Conservation (phyloP, 331 rosid species). For the Ulmus americana region DNA sequence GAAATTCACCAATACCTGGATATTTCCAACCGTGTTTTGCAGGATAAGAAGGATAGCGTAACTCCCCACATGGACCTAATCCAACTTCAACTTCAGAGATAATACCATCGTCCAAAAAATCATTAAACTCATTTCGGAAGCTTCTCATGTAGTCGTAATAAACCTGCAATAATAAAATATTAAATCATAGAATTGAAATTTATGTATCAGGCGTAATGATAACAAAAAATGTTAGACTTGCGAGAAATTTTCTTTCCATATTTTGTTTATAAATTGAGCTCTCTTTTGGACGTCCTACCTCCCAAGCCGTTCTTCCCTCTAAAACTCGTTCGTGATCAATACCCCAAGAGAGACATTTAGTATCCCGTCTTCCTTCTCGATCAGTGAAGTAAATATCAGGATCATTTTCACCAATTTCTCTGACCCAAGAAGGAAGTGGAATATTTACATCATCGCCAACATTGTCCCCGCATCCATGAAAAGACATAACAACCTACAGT, state of each 20-base stretch:
- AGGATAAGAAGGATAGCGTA: constrained; percentile 79
- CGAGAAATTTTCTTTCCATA: no score
- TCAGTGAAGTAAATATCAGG: constrained; percentile 90
- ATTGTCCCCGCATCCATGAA: constrained; percentile 96
- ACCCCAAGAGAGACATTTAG: constrained; percentile 95
- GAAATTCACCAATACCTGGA: constrained; percentile 97
- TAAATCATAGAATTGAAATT: neutral
- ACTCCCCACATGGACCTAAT: constrained; percentile 88
- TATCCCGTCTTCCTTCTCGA: constrained; percentile 72
- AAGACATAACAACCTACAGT: constrained; percentile 73
- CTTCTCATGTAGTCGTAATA: constrained; percentile 96
- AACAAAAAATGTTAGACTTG: no score
- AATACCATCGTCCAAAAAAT: constrained; percentile 60
- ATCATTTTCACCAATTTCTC: constrained; percentile 85
- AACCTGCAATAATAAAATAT: constrained; percentile 43
- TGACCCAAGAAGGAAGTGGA: constrained; percentile 91
- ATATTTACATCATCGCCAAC: constrained; percentile 95
- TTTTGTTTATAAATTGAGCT: no score
- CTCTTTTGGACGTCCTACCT: constrained; percentile 41
- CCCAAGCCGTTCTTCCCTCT: constrained; percentile 82
- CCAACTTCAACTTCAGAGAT: constrained; percentile 85
- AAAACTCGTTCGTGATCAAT: constrained; percentile 86
- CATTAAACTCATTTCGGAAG: constrained; percentile 82
- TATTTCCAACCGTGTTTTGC: constrained; percentile 95
- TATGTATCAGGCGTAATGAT: neutral